phyloP scores from a whole-genome alignment of 192 early-diverging fungal genomes.

The Globomyces pollinis-pini region DNA sequence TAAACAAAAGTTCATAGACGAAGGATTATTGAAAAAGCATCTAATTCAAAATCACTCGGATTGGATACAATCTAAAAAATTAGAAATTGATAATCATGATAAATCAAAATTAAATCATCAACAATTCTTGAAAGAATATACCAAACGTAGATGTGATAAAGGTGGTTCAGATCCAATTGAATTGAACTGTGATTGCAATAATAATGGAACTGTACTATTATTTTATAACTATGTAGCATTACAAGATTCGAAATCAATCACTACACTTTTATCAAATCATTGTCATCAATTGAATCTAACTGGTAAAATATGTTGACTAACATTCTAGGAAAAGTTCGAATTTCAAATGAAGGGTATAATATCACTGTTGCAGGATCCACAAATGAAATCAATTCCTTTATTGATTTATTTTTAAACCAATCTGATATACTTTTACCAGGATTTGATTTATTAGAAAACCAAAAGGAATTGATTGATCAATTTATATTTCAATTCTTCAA shows the following conservation, averaged over 20 bases:
- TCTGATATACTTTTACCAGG: slow-evolving; percentile 8
- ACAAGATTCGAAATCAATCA: not conserved
- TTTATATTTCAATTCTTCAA: slow-evolving; percentile 48
- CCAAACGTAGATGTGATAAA: slow-evolving; percentile 16
- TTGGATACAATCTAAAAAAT: not conserved
- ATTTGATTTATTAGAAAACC: not conserved
- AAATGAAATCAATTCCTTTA: slow-evolving; percentile 29
- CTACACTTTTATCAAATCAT: not conserved
- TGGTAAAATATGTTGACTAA: not conserved
- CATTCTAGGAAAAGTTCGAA: slow-evolving; percentile 21
- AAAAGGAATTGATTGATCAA: slow-evolving; percentile 4
- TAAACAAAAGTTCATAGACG: not conserved
- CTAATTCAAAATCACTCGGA: not conserved
- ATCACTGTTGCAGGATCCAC: slow-evolving; percentile 51
- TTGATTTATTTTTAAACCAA: slow-evolving; percentile 29
- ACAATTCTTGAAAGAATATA: not conserved
- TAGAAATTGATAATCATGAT: not conserved
- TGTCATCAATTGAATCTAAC: slow-evolving; percentile 2
- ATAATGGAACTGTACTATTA: slow-evolving; percentile 18
- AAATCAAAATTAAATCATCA: too few relatives aligned
- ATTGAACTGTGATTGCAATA: slow-evolving; percentile 12
- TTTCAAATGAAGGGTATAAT: slow-evolving; percentile 59
- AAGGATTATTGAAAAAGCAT: not conserved
- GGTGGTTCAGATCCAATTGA: slow-evolving; percentile 20
- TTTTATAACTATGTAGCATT: slow-evolving; percentile 18